These are phyloP conservation scores for Aspergillus sp. DNA, from an alignment of 2,329 filamentous ascomycete genomes.

Conservation along the genomic window DNA sequence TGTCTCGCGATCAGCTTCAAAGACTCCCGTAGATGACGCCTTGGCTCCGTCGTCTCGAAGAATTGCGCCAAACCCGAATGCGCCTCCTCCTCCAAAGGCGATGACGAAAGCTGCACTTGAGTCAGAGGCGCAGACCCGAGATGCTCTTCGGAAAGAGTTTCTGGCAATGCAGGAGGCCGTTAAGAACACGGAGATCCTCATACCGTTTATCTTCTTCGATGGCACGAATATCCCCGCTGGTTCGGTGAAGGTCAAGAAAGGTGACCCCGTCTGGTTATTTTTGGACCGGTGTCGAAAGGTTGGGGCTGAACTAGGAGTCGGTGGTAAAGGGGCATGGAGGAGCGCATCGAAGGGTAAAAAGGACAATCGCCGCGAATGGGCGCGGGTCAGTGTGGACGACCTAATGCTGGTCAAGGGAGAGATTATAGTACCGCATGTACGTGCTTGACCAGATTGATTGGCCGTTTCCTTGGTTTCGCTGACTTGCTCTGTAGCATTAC, in stretches of 20 bases:
- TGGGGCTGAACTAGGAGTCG: constrained; percentile 71
- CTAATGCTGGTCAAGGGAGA: constrained; percentile 85
- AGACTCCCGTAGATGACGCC: constrained; percentile 27
- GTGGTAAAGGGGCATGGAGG: constrained; percentile 42
- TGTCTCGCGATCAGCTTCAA: constrained; percentile 31
- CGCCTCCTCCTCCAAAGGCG: constrained; percentile 57
- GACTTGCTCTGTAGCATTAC: constrained; percentile 60
- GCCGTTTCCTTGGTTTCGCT: constrained; percentile 1
- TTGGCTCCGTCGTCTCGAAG: constrained; percentile 15
- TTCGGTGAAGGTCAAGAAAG: constrained; percentile 79
- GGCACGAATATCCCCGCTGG: constrained; percentile 84
- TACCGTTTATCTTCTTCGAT: constrained; percentile 96
- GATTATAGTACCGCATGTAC: constrained; percentile 87
- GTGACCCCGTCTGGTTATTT: constrained; percentile 87
- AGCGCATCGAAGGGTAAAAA: constrained; percentile 39
- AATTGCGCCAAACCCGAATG: constrained; percentile 39
- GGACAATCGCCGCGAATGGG: constrained; percentile 72
- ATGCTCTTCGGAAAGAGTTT: constrained; percentile 70
- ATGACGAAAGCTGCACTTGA: constrained; percentile 69
- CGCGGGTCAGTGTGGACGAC: constrained; percentile 87
- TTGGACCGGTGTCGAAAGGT: constrained; percentile 86
- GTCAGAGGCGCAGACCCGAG: constrained; percentile 68
- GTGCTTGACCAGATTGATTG: constrained; percentile 28
- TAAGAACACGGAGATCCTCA: constrained; percentile 77
- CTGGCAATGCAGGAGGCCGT: constrained; percentile 73